These are phyloP conservation scores for Sordaria brevicollis DNA, from an alignment of 495 filamentous ascomycete species.

Conservation along the genomic window DNA sequence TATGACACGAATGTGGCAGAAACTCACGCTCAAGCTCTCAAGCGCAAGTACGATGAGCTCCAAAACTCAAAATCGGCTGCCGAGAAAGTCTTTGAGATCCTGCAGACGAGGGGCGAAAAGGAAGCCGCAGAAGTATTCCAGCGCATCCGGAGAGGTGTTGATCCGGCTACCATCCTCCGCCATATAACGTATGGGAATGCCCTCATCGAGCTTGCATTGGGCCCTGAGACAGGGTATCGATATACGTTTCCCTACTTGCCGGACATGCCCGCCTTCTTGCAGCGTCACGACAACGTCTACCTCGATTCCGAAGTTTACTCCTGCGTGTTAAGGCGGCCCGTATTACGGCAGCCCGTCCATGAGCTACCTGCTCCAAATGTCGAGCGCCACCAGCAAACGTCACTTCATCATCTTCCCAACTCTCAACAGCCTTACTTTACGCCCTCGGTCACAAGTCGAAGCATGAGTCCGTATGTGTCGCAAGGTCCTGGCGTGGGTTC, in stretches of 20 bases:
- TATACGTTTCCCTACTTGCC: conserved; percentile 31
- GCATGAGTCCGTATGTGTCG: conserved; percentile 4
- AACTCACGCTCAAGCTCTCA: conserved; percentile 31
- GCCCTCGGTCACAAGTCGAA: not conserved
- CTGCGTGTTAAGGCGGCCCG: not conserved
- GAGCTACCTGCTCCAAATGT: not conserved
- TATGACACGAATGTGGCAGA: conserved; percentile 29
- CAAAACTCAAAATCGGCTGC: conserved; percentile 22
- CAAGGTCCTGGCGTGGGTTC: conserved; percentile 7
- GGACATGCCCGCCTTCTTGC: conserved; percentile 27
- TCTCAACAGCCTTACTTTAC: not conserved
- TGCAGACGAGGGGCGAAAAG: conserved; percentile 19
- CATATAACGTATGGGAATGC: conserved; percentile 30
- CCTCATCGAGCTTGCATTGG: conserved; percentile 26
- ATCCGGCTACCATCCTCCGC: conserved; percentile 22
- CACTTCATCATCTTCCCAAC: not conserved
- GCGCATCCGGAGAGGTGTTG: conserved; percentile 26
- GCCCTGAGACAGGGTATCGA: conserved; percentile 26
- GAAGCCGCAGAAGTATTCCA: conserved; percentile 27
- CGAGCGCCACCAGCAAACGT: not conserved
- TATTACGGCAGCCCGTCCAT: not conserved
- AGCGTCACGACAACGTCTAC: conserved; percentile 22
- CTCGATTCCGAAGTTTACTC: conserved; percentile 29
- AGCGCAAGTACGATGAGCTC: conserved; percentile 29
- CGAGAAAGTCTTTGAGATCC: conserved; percentile 25